Conservation (phyloP, 495 filamentous ascomycete genomes). For the Daldinia vernicosa region DNA sequence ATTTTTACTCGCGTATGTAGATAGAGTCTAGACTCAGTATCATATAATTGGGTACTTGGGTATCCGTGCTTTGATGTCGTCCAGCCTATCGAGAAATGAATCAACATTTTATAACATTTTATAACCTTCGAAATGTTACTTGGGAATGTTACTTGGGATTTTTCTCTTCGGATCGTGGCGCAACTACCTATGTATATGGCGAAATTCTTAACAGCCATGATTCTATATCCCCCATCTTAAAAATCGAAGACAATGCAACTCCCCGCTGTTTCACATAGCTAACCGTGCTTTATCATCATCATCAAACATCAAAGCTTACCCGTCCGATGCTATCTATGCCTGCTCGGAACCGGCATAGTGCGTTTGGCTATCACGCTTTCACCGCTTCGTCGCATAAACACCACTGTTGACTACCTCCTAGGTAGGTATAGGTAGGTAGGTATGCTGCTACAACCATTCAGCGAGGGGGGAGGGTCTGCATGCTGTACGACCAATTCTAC, state of each 20-base stretch:
- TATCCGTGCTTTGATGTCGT: too few relatives aligned
- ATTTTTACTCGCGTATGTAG: not conserved
- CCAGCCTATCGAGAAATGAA: not conserved
- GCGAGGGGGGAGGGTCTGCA: not conserved
- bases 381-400: constrained; percentile 36
- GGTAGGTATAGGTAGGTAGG: too few relatives aligned
- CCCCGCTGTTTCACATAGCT: constrained; percentile 7
- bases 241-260: constrained; percentile 5
- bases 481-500: constrained; percentile 18
- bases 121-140: not conserved
- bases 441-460: constrained; percentile 3
- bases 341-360: constrained; percentile 23
- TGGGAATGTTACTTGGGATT: too few relatives aligned
- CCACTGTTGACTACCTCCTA: constrained; percentile 8
- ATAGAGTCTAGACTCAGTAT: not conserved
- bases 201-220: not conserved
- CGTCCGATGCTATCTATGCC: constrained; percentile 13
- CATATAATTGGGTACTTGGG: not conserved
- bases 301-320: not conserved
- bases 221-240: not conserved
- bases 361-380: constrained; percentile 19
- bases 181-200: not conserved
- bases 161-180: not conserved
- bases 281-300: constrained; percentile 11
- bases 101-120: not conserved